A percentile compares a stretch with the other conserved stretches of the same genome.
Conservation (phyloP, 345 rosid genomes). For the Punica granatum region DNA sequence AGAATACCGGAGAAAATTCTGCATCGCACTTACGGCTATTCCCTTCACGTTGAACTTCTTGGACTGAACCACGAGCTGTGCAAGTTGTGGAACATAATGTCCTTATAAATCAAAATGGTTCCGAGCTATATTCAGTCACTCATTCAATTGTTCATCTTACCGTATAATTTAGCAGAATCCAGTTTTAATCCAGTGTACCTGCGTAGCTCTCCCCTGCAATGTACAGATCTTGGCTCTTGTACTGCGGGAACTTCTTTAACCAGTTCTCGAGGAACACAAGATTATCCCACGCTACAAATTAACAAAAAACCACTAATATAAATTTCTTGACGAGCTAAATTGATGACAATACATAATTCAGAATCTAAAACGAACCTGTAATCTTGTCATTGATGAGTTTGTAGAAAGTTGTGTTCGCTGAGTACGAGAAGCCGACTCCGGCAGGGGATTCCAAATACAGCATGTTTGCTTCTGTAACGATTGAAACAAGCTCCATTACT, state of each 20-base stretch:
- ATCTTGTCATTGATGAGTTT: slow-evolving; percentile 11
- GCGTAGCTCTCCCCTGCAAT: slow-evolving; percentile 45
- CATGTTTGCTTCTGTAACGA: slow-evolving; percentile 33
- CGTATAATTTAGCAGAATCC: not conserved
- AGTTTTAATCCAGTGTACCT: slow-evolving; percentile 11
- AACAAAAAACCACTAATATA: not conserved
- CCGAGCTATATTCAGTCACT: not conserved
- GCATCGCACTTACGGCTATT: slow-evolving; percentile 31
- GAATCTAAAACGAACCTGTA: slow-evolving; percentile 18
- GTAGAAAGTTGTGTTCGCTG: slow-evolving; percentile 23
- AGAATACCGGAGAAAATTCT: not conserved
- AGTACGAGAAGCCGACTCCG: slow-evolving; percentile 49
- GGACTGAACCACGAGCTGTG: slow-evolving; percentile 27
- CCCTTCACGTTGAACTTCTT: slow-evolving; percentile 33
- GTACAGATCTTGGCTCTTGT: slow-evolving; percentile 28
- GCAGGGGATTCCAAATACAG: slow-evolving; percentile 43
- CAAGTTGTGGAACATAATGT: slow-evolving; percentile 54
- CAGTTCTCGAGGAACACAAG: slow-evolving; percentile 25
- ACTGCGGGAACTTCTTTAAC: slow-evolving; percentile 25
- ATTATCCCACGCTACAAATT: slow-evolving; percentile 25
- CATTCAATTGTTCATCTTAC: not conserved
- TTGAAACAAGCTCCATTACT: not conserved
- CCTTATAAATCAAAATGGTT: slow-evolving; percentile 16
- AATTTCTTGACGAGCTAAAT: not conserved
- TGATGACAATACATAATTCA: not conserved